Percentiles rank a stretch among this genome's conserved stretches.
phyloP scores from a whole-genome alignment of 139 green algal genomes.

The Haematococcus sp. region DNA sequence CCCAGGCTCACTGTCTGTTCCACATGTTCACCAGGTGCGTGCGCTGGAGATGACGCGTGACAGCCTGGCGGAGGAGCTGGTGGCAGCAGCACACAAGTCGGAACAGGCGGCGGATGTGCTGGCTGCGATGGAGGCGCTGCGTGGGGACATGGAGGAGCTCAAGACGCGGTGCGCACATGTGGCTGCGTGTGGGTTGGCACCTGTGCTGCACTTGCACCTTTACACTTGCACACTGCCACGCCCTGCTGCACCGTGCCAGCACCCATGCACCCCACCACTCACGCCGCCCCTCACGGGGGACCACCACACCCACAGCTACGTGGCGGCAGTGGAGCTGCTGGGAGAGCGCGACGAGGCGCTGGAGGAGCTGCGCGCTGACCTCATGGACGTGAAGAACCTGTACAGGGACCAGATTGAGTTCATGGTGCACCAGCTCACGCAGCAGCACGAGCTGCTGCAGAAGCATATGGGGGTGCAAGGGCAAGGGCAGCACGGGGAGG shows the following conservation, averaged over 20 bases:
- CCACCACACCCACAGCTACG: constrained; percentile 38
- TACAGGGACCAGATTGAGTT: constrained; percentile 88
- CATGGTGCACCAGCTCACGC: constrained; percentile 53
- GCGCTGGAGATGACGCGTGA: constrained; percentile 79
- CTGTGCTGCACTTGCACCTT: too few relatives aligned
- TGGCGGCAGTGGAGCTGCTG: constrained; percentile 80
- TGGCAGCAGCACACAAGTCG: constrained; percentile 47
- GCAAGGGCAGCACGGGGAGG: too few relatives aligned
- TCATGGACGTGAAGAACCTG: constrained; percentile 80
- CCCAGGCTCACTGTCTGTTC: too few relatives aligned
- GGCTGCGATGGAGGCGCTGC: constrained; percentile 70
- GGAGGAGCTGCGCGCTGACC: constrained; percentile 82
- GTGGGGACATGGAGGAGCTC: constrained; percentile 63
- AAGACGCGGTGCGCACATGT: background rate
- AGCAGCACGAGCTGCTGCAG: constrained; percentile 19
- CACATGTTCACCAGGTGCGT: too few relatives aligned
- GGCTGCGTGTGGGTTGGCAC: background rate
- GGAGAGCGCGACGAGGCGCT: constrained; percentile 84
- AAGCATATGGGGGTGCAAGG: too few relatives aligned
- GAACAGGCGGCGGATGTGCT: constrained; percentile 45
- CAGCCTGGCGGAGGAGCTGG: constrained; percentile 82
- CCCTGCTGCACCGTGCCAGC: too few relatives aligned
- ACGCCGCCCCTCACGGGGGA: background rate
- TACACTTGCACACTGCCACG: too few relatives aligned
- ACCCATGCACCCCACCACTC: background rate